Evolutionary conservation across 768 basidiomycete genomes (phyloP).

Genomic region (Dioszegia hungarica): DNA sequence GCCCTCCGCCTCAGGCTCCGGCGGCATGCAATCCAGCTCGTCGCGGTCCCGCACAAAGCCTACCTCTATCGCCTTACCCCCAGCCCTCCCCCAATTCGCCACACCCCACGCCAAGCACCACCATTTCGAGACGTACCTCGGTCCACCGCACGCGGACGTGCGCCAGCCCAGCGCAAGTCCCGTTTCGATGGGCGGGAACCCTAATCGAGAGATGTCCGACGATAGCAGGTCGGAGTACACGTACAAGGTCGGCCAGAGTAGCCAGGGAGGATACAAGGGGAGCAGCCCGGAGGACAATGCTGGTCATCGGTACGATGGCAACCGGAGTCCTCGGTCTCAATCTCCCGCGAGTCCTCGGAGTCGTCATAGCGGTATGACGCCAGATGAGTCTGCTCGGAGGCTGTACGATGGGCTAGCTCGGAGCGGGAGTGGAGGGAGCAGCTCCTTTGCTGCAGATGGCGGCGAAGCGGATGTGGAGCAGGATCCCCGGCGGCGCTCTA

Average conservation of each 20-base stretch:
- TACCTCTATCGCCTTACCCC: neutral
- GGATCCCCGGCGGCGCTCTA: neutral
- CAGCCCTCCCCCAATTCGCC: neutral
- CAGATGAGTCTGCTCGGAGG: neutral
- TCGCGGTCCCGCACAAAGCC: neutral
- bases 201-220: neutral
- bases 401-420: no score
- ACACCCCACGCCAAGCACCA: neutral
- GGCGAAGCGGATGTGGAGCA: neutral
- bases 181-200: no score
- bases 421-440: neutral
- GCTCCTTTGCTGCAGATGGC: neutral
- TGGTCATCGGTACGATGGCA: neutral
- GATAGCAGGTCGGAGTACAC: neutral
- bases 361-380: neutral
- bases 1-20: no score
- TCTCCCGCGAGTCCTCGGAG: neutral
- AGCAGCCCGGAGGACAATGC: constrained; percentile 1
- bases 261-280: constrained; percentile 1
- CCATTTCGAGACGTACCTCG: neutral
- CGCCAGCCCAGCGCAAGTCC: neutral
- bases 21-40: constrained; percentile 1
- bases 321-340: neutral
- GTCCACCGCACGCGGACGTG: neutral
- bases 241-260: neutral